phyloP scores from a whole-genome alignment of 2,329 filamentous ascomycete species.

The Boeremia exigua region DNA sequence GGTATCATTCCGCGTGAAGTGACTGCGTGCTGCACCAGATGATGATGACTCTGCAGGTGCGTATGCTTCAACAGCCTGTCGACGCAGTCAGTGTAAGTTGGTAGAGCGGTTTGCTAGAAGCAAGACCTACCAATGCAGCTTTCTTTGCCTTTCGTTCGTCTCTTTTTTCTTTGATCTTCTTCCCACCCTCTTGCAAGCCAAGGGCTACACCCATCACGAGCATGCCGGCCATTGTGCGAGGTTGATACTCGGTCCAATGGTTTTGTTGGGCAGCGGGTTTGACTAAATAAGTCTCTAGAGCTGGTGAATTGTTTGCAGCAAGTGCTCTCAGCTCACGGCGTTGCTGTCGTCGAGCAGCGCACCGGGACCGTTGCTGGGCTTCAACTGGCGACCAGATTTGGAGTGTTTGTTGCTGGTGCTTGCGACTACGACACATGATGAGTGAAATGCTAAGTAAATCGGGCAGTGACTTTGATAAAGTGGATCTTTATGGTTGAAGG shows the following conservation, averaged over 20 bases:
- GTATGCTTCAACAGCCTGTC: constrained; percentile 18
- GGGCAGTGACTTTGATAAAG: neutral
- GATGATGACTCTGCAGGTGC: constrained; percentile 14
- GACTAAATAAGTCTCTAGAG: neutral
- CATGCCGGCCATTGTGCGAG: constrained; percentile 27
- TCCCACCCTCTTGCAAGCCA: constrained; percentile 26
- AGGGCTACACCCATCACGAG: constrained; percentile 28
- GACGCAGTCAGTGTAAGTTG: neutral
- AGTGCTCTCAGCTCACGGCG: constrained; percentile 2
- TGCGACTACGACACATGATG: constrained; percentile 13
- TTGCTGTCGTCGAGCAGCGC: constrained; percentile 7
- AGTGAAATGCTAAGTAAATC: neutral
- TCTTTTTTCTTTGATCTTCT: constrained; percentile 32
- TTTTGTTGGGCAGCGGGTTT: neutral
- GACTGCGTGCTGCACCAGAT: neutral
- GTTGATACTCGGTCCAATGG: constrained; percentile 13
- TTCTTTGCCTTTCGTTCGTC: constrained; percentile 34
- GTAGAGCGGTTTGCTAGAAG: neutral
- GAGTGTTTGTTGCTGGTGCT: neutral
- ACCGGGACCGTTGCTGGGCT: neutral
- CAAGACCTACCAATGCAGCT: constrained; percentile 21
- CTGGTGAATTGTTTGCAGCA: neutral
- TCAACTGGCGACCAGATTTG: neutral
- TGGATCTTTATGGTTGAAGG: neutral
- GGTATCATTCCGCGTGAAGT: neutral